Evolutionary conservation across 305 asterid species (phyloP), one percentile per base, ranked within the genome.

Genomic region (Rubia peregrina): DNA sequence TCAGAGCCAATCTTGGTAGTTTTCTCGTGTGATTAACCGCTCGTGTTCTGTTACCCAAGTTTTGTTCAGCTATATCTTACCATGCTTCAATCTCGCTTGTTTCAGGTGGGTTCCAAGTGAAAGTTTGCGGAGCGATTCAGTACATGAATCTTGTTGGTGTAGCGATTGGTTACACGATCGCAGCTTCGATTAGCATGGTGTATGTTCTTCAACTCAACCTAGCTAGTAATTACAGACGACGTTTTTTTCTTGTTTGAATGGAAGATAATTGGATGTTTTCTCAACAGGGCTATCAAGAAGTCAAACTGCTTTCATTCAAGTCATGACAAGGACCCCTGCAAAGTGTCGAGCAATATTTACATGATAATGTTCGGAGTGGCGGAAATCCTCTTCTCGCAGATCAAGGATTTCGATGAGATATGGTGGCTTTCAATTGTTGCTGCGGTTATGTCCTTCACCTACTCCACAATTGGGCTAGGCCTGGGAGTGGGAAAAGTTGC

Each of bases 371-470:
- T 93, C 69, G 98, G 97, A 33, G 80, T 80, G 9, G 53, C 85
- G 0, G 83, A 93, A 68, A 84, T 93, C 44, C 0, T 93, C 11
- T 83, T 90, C 78, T 93, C 98, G 1, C 98, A 89, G 73, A 89
- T 93, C 62, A 97, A 97, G 2, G 92, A 93, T 71, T 90, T 93
- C 55, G 92, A 89, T 80, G 95, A 93, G 75, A 90, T 90, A 22
- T 89, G 84, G 85, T 93, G 98, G 98, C 92, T 91, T 56, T 90
- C 98, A 7, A 84, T 88, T n/a, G 95, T 91, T 3, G 97, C 97
- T 55, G 96, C 97, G 0, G 73, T 93, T 17, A 93, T 93, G 97
- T 91, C 96, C n/a, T 93, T 93, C 70, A 89, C 95, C 43, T 93
- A 93, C 68, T 91, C 97, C 57, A 67, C 88, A 42, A 85, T 93